Base-by-base conservation (phyloP, 116 monocot species). In the Trichopus zeylanicus region DNA sequence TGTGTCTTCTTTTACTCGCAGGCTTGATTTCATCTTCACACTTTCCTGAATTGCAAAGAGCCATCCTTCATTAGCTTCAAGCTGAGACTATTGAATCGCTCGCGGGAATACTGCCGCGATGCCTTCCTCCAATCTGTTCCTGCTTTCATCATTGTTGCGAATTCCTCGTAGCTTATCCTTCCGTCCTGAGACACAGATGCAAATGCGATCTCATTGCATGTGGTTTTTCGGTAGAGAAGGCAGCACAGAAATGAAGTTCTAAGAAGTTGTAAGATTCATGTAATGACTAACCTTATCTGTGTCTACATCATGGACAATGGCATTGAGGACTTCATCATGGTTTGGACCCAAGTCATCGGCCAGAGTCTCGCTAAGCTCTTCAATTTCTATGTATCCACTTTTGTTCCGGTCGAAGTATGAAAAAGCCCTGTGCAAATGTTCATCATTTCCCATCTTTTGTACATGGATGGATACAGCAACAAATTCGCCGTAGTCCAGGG, bases 311-410 rank as follows among this genome's bases (percentile, higher is more conserved):
- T 56, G 57, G 52, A 42, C 59, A 18, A 52, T 75, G 2, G 62
- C 48, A 1, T 51, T 1, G 30, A 59, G 29, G 20, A 51, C 29
- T 46, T 58, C 51, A 5, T 69, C 61, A 31, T 55, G 39, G 53
- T 31, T 56, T 47, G 34, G 30, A 22, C 9, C 42, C 31, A 57
- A 46, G 22, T 57, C 67, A 15, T 57, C 67, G 4, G n/a, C 48
- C 29, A 67, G 25, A 57, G 67, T 56, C 30, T 67, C 67, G 29
- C 57, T 67, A 9, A 67, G 56, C 53, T 67, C 67, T 29, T 67
- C 47, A 29, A 67, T 57, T 57, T 67, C 67, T 28, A 67, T 67
- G 26, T 31, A 67, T 48, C 67, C 67, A 23, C 48, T 67, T 47
- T 56, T 56, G 48, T 67, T 56, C 24, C 48, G 56, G 32, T 67